Evolutionary conservation across 2,329 filamentous ascomycete species (phyloP).

Genomic region (Pseudogymnoascus pannorum): DNA sequence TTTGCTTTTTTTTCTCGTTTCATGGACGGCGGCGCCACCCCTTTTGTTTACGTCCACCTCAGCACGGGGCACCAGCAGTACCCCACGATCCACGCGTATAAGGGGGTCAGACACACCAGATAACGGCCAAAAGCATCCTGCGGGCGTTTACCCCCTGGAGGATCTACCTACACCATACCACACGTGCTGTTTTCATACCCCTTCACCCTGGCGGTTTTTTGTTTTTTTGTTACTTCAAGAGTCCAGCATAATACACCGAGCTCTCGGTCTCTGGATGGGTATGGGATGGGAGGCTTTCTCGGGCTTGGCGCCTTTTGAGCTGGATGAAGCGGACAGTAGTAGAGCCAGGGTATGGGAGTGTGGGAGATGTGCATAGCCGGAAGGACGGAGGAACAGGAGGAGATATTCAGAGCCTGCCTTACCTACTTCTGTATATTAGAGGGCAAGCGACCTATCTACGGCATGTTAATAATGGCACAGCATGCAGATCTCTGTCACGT

Average conservation of each 20-base stretch:
- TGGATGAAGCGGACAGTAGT: background rate
- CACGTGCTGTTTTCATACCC: background rate
- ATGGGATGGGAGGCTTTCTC: background rate
- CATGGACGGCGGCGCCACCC: background rate
- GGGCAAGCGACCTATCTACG: background rate
- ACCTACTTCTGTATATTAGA: constrained; percentile 3
- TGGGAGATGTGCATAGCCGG: background rate
- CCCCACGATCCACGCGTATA: background rate
- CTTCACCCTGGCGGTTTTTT: background rate
- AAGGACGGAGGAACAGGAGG: background rate
- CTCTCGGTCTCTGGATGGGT: background rate
- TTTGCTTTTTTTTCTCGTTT: background rate
- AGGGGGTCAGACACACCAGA: background rate
- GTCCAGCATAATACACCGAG: background rate
- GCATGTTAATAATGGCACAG: background rate
- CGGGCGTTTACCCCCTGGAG: background rate
- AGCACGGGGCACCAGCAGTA: background rate
- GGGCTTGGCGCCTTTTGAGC: background rate
- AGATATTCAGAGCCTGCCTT: background rate
- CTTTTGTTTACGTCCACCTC: background rate
- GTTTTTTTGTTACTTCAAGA: background rate
- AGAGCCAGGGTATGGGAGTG: too few relatives aligned
- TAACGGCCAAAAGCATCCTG: background rate
- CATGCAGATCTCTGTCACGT: background rate
- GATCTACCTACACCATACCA: background rate